Evolutionary conservation across 192 early-diverging fungal genomes (phyloP).

Genomic region (Coemansia sp.): DNA sequence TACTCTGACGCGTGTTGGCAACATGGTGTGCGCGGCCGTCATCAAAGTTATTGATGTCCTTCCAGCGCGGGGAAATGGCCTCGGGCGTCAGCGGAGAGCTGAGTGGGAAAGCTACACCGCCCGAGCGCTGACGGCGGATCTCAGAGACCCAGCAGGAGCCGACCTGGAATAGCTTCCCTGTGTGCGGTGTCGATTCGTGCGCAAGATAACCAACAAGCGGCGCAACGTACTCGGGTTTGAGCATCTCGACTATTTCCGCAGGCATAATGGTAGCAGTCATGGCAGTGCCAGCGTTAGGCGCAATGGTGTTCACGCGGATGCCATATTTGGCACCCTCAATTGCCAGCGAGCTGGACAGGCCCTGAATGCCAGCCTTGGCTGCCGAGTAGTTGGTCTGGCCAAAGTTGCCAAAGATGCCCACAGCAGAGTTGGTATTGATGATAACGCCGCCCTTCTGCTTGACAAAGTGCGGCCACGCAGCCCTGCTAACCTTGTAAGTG

Average conservation of each 20-base stretch:
- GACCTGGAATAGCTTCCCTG: constrained; percentile 92
- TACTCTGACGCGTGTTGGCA: constrained; percentile 47
- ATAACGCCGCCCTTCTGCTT: constrained; percentile 95
- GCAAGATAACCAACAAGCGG: constrained; percentile 89
- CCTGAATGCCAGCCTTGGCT: constrained; percentile 90
- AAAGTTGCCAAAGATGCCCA: constrained; percentile 93
- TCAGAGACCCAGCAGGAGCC: constrained; percentile 93
- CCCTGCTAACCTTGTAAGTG: constrained; percentile 91
- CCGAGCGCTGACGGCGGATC: constrained; percentile 95
- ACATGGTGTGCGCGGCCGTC: constrained; percentile 91
- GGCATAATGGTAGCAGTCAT: constrained; percentile 99
- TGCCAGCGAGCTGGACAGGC: constrained; percentile 88
- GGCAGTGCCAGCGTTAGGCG: constrained; percentile 93
- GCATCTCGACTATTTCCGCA: constrained; percentile 88
- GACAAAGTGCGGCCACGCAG: constrained; percentile 92
- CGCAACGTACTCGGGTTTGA: constrained; percentile 96
- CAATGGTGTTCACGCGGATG: constrained; percentile 93
- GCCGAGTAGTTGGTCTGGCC: constrained; percentile 95
- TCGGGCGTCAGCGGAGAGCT: constrained; percentile 80
- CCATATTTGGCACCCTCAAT: constrained; percentile 88
- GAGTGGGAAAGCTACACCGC: constrained; percentile 90
- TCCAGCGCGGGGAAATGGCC: constrained; percentile 77
- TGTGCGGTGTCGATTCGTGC: constrained; percentile 75
- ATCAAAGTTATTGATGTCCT: constrained; percentile 85
- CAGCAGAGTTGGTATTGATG: constrained; percentile 93